These are phyloP conservation scores for Eutypa lata DNA, from an alignment of 2,329 filamentous ascomycete genomes.

Conservation along the genomic window DNA sequence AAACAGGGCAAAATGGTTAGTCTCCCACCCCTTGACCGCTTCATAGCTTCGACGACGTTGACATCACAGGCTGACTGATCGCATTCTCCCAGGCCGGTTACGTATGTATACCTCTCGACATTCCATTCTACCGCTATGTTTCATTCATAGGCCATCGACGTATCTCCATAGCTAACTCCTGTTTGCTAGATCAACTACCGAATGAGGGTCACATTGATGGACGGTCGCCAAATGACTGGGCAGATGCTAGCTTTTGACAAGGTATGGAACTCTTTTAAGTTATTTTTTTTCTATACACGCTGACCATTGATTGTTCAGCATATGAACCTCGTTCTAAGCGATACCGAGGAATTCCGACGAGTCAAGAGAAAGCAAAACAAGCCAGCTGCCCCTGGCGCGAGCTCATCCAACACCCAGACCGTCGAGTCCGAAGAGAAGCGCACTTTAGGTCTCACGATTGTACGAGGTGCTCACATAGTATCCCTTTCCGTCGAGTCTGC, in stretches of 20 bases:
- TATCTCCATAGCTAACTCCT: slow-evolving; percentile 18
- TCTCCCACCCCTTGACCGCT: slow-evolving; percentile 35
- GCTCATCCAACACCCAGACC: slow-evolving; percentile 56
- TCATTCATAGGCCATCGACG: background rate
- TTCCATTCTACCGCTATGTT: slow-evolving; percentile 4
- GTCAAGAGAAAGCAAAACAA: slow-evolving; percentile 83
- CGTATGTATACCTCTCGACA: slow-evolving; percentile 50
- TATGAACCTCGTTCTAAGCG: slow-evolving; percentile 98
- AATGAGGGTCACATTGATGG: slow-evolving; percentile 94
- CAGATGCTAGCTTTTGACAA: slow-evolving; percentile 99
- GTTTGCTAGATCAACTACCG: slow-evolving; percentile 94
- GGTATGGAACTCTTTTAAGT: slow-evolving; percentile 43
- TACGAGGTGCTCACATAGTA: slow-evolving; percentile 91
- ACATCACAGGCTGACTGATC: slow-evolving; percentile 58
- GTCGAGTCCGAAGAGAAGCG: slow-evolving; percentile 95
- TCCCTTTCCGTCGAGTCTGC: slow-evolving; percentile 94
- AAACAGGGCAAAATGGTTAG: slow-evolving; percentile 99
- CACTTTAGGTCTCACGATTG: slow-evolving; percentile 90
- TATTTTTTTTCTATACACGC: background rate
- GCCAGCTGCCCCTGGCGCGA: slow-evolving; percentile 60
- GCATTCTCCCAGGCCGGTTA: slow-evolving; percentile 62
- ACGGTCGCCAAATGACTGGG: slow-evolving; percentile 93
- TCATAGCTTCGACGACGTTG: slow-evolving; percentile 45
- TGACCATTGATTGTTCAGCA: slow-evolving; percentile 54
- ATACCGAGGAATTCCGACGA: slow-evolving; percentile 95